A percentile compares a stretch with the other conserved stretches of the same genome.
Evolutionary conservation across 768 basidiomycete genomes (phyloP).

Genomic region (Hygrocybe coccinea): DNA sequence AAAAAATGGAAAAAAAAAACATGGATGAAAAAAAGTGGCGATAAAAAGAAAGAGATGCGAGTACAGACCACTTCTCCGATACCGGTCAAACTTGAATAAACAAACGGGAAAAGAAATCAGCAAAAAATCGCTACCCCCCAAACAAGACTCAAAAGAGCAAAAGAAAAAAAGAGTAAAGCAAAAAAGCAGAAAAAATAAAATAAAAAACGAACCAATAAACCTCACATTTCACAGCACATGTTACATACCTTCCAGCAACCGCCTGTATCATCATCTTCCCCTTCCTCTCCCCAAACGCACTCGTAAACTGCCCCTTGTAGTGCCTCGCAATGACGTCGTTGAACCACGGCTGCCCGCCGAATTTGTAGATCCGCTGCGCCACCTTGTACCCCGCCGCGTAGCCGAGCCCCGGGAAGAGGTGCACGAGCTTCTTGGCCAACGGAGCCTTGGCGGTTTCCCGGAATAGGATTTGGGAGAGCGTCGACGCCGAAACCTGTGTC

Average conservation of each 20-base stretch:
- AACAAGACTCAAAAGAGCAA: too few species aligned
- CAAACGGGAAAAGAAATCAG: neutral
- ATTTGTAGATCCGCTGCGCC: slow-evolving; percentile 92
- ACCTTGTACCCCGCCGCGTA: slow-evolving; percentile 99
- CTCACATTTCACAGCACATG: too few species aligned
- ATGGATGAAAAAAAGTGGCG: neutral
- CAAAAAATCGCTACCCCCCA: neutral
- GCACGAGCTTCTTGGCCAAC: slow-evolving; percentile 64
- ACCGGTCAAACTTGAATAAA: slow-evolving; percentile 52
- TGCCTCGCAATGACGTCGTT: slow-evolving; percentile 83
- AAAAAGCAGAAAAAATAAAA: too few species aligned
- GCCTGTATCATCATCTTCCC: slow-evolving; percentile 97
- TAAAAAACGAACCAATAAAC: too few species aligned
- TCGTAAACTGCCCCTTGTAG: slow-evolving; percentile 78
- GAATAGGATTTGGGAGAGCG: slow-evolving; percentile 80
- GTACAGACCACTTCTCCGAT: slow-evolving; percentile 90
- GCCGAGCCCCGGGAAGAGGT: slow-evolving; percentile 96
- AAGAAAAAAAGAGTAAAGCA: too few species aligned
- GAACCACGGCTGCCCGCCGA: slow-evolving; percentile 97
- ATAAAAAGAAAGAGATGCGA: neutral
- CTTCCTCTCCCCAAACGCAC: slow-evolving; percentile 85
- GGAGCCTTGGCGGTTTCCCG: slow-evolving; percentile 72
- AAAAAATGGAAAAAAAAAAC: neutral
- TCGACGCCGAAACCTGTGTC: slow-evolving; percentile 57
- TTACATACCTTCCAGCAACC: slow-evolving; percentile 77